Evolutionary conservation across 148 eudicot species (phyloP).

Genomic region (Camellia granthamiana): DNA sequence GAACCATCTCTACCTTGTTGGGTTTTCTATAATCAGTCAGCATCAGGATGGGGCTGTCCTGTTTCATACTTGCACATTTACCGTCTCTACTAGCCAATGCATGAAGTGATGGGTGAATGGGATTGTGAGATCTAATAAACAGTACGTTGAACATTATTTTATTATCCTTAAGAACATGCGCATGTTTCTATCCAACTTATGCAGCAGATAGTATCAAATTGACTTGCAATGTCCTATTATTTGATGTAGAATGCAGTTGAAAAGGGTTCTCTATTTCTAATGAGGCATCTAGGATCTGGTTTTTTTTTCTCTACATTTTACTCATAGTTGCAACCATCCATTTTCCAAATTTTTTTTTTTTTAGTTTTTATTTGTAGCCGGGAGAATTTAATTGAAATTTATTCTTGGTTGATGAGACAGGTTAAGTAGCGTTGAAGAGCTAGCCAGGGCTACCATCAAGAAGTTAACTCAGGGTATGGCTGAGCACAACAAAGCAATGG

Average conservation of each 20-base stretch:
- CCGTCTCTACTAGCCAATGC: conserved; percentile 7
- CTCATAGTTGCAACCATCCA: background rate
- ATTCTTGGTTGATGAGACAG: conserved; percentile 33
- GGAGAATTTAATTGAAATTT: background rate
- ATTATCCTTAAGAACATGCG: background rate
- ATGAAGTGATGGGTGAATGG: background rate
- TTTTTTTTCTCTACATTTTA: background rate
- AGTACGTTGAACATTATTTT: background rate
- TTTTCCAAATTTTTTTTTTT: background rate
- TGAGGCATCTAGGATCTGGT: background rate
- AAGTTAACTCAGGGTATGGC: conserved; percentile 85
- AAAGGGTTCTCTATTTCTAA: background rate
- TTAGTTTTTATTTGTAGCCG: background rate
- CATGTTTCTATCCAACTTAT: background rate
- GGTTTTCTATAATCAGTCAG: background rate
- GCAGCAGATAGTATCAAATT: background rate
- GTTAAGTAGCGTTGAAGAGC: conserved; percentile 78
- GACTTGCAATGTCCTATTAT: background rate
- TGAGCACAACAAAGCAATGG: conserved; percentile 73
- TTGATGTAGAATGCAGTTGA: conserved; percentile 4
- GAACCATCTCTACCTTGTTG: conserved; percentile 9
- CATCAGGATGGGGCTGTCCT: background rate
- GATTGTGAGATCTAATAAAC: conserved; percentile 6
- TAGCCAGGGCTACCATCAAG: conserved; percentile 71
- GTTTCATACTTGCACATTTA: background rate